Evolutionary conservation across 106 monocot genomes (phyloP).

Genomic region (Agapanthus africanus): DNA sequence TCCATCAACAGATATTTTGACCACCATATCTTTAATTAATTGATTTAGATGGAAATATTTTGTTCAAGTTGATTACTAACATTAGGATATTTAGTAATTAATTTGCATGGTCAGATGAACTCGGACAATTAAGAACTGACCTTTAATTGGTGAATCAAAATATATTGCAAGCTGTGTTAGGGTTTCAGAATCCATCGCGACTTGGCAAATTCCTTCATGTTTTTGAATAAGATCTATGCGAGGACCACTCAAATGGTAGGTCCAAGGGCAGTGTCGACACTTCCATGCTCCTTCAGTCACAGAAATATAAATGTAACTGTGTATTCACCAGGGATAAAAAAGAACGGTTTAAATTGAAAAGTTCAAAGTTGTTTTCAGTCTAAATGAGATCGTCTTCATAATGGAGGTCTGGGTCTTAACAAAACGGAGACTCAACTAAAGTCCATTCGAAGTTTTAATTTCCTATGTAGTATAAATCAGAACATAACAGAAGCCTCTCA

Average conservation of each 20-base stretch:
- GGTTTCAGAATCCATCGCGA: conserved; percentile 27
- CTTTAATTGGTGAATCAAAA: conserved; percentile 39
- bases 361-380: conserved; percentile 1
- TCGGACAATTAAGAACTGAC: conserved; percentile 27
- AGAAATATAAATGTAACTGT: conserved; percentile 22
- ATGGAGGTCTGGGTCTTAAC: neutral
- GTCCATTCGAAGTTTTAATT: neutral
- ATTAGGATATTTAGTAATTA: conserved; percentile 3
- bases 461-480: neutral
- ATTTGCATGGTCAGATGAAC: neutral
- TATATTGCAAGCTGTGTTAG: conserved; percentile 21
- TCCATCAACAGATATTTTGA: neutral
- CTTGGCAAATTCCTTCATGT: conserved; percentile 37
- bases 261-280: conserved; percentile 66
- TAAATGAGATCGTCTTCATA: neutral
- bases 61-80: neutral
- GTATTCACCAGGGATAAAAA: neutral
- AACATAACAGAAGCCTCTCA: neutral
- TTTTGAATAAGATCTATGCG: conserved; percentile 37
- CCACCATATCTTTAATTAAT: neutral
- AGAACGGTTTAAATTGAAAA: neutral
- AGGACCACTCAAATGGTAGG: conserved; percentile 45
- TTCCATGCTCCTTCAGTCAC: conserved; percentile 77
- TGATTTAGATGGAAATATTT: neutral
- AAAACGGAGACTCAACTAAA: neutral